These are phyloP conservation scores for Umbelopsis ramanniana DNA, from an alignment of 192 early-diverging fungal species.

Conservation along the genomic window DNA sequence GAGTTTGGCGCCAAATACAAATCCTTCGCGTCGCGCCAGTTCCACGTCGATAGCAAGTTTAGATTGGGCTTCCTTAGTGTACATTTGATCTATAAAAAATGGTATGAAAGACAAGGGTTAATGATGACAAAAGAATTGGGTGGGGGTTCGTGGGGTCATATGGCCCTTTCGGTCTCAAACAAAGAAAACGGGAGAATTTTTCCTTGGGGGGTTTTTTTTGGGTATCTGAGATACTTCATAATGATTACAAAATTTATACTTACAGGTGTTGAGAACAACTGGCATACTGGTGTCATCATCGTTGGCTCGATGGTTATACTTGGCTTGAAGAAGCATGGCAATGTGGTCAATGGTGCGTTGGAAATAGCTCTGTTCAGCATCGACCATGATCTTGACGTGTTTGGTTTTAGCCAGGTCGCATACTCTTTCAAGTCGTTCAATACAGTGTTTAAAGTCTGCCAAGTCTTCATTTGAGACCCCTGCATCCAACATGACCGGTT, in stretches of 20 bases:
- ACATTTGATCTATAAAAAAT: conserved; percentile 77
- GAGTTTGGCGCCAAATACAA: conserved; percentile 84
- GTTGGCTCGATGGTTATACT: conserved; percentile 63
- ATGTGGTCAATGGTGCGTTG: conserved; percentile 90
- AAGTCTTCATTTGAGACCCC: conserved; percentile 37
- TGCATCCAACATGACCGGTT: not conserved
- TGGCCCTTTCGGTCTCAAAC: conserved; percentile 7
- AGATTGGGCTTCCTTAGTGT: conserved; percentile 69
- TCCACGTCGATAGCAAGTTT: conserved; percentile 72
- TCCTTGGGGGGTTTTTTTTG: no score
- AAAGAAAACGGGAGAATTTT: not conserved
- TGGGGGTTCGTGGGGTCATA: no score
- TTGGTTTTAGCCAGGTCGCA: conserved; percentile 63
- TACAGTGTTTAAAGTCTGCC: conserved; percentile 69
- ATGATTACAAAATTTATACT: conserved; percentile 5
- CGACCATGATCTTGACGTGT: conserved; percentile 83
- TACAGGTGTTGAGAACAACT: conserved; percentile 89
- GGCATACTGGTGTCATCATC: conserved; percentile 43
- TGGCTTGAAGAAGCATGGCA: conserved; percentile 67
- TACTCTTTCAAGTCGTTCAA: conserved; percentile 68
- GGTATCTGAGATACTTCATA: not conserved
- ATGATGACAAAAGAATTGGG: not conserved
- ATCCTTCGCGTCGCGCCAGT: conserved; percentile 70
- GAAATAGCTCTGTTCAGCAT: conserved; percentile 95
- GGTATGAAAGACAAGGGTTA: not conserved